Conservation (phyloP, 2,329 filamentous ascomycete genomes). For the Sphaerulina vaccinii region DNA sequence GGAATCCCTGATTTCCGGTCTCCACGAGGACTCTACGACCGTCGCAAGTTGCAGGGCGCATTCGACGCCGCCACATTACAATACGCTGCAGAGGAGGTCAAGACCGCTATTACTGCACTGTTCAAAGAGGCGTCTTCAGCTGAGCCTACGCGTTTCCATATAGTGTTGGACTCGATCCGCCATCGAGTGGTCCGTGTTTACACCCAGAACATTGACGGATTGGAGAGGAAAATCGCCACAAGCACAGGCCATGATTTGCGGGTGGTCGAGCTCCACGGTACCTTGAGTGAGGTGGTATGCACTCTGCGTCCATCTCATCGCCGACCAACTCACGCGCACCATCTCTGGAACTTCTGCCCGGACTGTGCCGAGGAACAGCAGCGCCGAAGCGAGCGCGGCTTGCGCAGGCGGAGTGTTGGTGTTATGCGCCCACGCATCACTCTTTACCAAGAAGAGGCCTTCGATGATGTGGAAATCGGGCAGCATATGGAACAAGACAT, state of each 20-base stretch:
- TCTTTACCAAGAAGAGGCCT: constrained; percentile 4
- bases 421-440: constrained; percentile 5
- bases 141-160: constrained; percentile 1
- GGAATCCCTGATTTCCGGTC: constrained; percentile 91
- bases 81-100: constrained; percentile 1
- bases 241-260: neutral
- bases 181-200: constrained; percentile 2
- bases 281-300: constrained; percentile 1
- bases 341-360: neutral
- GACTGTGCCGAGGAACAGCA: neutral
- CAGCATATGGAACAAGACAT: neutral
- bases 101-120: neutral
- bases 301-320: constrained; percentile 1
- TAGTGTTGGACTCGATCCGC: neutral
- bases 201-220: constrained; percentile 3
- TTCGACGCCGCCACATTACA: constrained; percentile 5
- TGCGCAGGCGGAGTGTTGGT: neutral
- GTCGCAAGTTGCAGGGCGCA: neutral
- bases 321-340: neutral
- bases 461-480: constrained; percentile 2
- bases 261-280: neutral
- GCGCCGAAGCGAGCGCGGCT: neutral
- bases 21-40: neutral
- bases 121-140: neutral
- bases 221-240: neutral